Base-by-base conservation (phyloP, 495 filamentous ascomycete species). In the Lepraria neglecta region DNA sequence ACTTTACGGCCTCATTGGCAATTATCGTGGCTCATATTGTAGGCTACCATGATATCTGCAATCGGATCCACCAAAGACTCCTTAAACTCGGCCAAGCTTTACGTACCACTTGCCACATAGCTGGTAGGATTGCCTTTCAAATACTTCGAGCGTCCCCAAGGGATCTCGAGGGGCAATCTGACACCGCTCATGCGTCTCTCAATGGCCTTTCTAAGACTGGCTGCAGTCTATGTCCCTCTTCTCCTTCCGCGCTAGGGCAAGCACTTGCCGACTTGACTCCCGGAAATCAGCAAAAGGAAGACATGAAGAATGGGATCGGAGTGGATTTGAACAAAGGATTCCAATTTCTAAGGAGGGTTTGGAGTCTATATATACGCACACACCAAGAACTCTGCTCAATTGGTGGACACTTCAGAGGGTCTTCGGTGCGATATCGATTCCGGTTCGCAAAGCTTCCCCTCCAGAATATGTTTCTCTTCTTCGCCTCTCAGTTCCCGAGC, bases 1-100 rank as follows among this genome's bases (percentile, higher is more conserved):
- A 55, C 31, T 21, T 61, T 24, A 21, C 24, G 38, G 59, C 59
- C 6, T 61, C 33, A 24, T 28, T 53, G 17, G 59, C 50, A 21
- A 38, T 61, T 9, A 14, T 61, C 4, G 15, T 54, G 17, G 19
- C 59, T 40, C 59, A 54, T n/a, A 30, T 55, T 3, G 55, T 48
- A 19, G 59, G 59, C 21, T 48, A 61, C 42, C 59, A 61, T 44
- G 59, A 61, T n/a, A 54, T 61, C 33, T 55, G 47, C 44, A 44
- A 53, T 53, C 59, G 59, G 27, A 55, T 61, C 9, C 48, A 45
- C 11, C 59, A 48, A 10, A 35, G 59, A 45, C 31, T 55, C 11
- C 33, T 53, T 24, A 43, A 48, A 38, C 45, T 61, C 35, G 28
- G 57, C 6, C 19, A 21, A 40, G 30, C 24, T 14, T 7, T 59